Percentiles rank a stretch among this genome's conserved stretches.
Evolutionary conservation across 106 monocot species (phyloP).

Genomic region (Agapanthus africanus): DNA sequence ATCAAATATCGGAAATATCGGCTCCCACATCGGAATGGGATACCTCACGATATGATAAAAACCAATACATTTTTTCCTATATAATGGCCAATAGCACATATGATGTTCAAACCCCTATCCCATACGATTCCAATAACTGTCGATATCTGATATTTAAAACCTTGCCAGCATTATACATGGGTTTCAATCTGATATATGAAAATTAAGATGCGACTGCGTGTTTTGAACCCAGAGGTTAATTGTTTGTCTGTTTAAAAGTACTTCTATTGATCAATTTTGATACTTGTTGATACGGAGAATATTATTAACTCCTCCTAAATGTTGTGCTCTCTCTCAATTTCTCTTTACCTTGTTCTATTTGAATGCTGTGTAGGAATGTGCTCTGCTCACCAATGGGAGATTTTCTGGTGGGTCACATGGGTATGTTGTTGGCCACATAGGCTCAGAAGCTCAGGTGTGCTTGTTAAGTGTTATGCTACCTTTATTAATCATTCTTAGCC

Average conservation of each 20-base stretch:
- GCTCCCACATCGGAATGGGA: no score
- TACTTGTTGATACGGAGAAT: neutral
- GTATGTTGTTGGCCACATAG: slow-evolving; percentile 95
- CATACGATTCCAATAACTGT: no score
- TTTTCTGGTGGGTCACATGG: slow-evolving; percentile 99
- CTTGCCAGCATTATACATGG: neutral
- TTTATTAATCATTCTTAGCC: no score
- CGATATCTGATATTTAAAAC: no score
- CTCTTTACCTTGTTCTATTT: neutral
- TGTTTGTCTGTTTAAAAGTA: neutral
- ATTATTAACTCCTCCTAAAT: neutral
- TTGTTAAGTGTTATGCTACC: neutral
- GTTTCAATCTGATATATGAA: neutral
- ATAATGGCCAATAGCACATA: no score
- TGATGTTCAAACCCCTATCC: no score
- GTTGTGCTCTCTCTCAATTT: neutral
- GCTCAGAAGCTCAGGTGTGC: slow-evolving; percentile 93
- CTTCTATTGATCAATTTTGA: neutral
- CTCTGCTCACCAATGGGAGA: slow-evolving; percentile 91
- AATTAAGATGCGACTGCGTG: neutral
- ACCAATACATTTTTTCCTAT: no score
- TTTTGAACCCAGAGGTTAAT: neutral
- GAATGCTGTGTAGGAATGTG: slow-evolving; percentile 64
- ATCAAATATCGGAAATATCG: no score
- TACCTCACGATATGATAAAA: no score